phyloP scores from a whole-genome alignment of 2,329 filamentous ascomycete genomes.

The Seiridium cupressi region DNA sequence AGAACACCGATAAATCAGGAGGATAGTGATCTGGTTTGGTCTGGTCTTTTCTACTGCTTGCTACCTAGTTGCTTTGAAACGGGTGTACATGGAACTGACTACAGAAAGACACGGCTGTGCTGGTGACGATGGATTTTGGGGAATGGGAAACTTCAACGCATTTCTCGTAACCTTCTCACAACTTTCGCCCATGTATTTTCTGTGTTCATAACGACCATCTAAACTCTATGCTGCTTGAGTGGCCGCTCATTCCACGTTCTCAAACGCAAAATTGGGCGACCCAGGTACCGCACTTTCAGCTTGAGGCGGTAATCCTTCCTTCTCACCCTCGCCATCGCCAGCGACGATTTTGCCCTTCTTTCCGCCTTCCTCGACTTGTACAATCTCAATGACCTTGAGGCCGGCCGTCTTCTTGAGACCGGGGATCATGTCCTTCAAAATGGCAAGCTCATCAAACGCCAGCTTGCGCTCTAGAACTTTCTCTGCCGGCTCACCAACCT shows the following conservation, averaged over 20 bases:
- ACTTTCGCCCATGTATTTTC: no score
- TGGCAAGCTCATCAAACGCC: conserved; percentile 78
- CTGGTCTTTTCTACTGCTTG: no score
- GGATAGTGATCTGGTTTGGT: no score
- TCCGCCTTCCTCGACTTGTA: conserved; percentile 68
- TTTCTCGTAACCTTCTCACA: no score
- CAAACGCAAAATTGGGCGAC: conserved; percentile 77
- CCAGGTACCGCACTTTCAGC: conserved; percentile 81
- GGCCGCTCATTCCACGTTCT: conserved; percentile 60
- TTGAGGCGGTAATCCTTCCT: conserved; percentile 49
- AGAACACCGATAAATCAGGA: no score
- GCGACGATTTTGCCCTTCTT: conserved; percentile 61
- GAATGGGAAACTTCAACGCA: no score
- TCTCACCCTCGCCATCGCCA: conserved; percentile 50
- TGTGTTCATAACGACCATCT: no score
- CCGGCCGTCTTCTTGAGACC: conserved; percentile 74
- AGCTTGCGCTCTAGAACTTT: conserved; percentile 81
- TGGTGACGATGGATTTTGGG: no score
- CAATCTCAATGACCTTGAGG: conserved; percentile 68
- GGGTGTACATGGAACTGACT: no score
- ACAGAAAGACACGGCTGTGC: no score
- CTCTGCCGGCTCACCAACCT: conserved; percentile 64
- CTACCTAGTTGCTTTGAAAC: no score
- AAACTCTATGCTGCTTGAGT: no score
- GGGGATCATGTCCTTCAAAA: conserved; percentile 74